A percentile compares a stretch with the other conserved stretches of the same genome.
phyloP scores from a whole-genome alignment of 345 rosid genomes.

The Eucalyptus erythrocorys region DNA sequence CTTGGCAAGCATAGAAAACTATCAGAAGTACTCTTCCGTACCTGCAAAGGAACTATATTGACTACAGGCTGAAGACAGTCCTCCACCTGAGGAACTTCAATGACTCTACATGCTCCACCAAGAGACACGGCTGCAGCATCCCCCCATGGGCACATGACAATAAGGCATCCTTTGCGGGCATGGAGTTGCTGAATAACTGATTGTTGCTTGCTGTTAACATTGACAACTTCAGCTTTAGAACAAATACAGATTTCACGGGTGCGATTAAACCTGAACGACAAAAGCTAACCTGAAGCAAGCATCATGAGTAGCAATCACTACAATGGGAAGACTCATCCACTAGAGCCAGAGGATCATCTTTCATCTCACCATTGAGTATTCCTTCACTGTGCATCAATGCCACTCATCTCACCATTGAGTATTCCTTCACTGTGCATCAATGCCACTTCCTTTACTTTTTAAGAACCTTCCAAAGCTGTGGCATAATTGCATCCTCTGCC shows the following conservation, averaged over 20 bases:
- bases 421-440: conserved; percentile 96
- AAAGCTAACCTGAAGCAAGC: conserved; percentile 60
- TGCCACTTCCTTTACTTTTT: conserved; percentile 89
- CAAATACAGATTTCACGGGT: neutral
- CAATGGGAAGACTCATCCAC: conserved; percentile 79
- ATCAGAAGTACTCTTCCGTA: neutral
- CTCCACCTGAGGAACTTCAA: conserved; percentile 91
- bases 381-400: conserved; percentile 96
- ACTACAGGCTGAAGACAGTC: conserved; percentile 92
- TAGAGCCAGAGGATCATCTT: conserved; percentile 86
- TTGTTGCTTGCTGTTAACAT: conserved; percentile 59
- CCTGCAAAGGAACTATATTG: conserved; percentile 83
- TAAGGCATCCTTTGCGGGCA: conserved; percentile 74
- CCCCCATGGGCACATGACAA: conserved; percentile 73
- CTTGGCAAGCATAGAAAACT: no score
- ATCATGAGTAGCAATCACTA: conserved; percentile 83
- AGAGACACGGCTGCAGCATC: conserved; percentile 70
- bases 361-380: conserved; percentile 96
- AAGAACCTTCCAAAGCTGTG: conserved; percentile 86
- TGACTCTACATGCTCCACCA: conserved; percentile 54
- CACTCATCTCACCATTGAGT: no score
- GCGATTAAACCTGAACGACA: neutral
- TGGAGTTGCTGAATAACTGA: conserved; percentile 95
- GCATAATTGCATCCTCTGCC: conserved; percentile 97
- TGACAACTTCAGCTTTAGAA: neutral